A percentile compares a stretch with the other conserved stretches of the same genome.
Conservation (phyloP, 306 rosid species). For the Cucurbita pepo region DNA sequence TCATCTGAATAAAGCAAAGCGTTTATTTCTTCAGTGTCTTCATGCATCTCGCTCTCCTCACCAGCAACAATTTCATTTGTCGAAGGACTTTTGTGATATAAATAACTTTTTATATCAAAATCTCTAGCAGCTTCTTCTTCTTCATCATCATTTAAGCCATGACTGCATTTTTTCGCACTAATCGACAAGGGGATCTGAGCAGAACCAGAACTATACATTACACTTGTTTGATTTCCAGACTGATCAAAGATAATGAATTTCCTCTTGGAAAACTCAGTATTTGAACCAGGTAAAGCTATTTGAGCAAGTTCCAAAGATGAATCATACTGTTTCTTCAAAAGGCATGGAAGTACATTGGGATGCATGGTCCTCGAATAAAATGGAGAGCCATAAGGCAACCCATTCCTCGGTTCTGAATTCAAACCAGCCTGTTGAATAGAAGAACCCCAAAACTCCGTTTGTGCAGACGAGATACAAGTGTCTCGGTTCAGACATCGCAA, state of each 20-base stretch:
- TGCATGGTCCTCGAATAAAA: constrained; percentile 2
- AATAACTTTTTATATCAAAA: neutral
- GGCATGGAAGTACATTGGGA: constrained; percentile 22
- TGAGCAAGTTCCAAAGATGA: constrained; percentile 4
- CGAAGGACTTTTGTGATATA: neutral
- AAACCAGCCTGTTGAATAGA: constrained; percentile 17
- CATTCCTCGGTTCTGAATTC: constrained; percentile 21
- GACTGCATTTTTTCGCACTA: constrained; percentile 10
- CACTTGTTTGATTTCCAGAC: constrained; percentile 47
- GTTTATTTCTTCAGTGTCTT: constrained; percentile 84
- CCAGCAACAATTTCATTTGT: constrained; percentile 18
- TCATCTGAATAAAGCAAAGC: constrained; percentile 88
- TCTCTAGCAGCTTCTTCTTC: constrained; percentile 11
- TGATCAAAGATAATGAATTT: constrained; percentile 54
- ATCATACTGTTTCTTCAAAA: neutral
- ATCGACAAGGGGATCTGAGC: constrained; percentile 20
- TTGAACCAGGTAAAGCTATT: constrained; percentile 21
- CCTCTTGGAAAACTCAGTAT: constrained; percentile 29
- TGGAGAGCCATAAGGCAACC: constrained; percentile 14
- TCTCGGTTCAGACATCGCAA: constrained; percentile 15
- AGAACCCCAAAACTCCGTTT: constrained; percentile 19
- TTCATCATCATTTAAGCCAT: constrained; percentile 12
- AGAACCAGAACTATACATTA: constrained; percentile 33
- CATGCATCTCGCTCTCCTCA: constrained; percentile 71
- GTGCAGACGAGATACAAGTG: constrained; percentile 20